Base-by-base conservation (phyloP, 306 rosid genomes). In the Rosa persica region DNA sequence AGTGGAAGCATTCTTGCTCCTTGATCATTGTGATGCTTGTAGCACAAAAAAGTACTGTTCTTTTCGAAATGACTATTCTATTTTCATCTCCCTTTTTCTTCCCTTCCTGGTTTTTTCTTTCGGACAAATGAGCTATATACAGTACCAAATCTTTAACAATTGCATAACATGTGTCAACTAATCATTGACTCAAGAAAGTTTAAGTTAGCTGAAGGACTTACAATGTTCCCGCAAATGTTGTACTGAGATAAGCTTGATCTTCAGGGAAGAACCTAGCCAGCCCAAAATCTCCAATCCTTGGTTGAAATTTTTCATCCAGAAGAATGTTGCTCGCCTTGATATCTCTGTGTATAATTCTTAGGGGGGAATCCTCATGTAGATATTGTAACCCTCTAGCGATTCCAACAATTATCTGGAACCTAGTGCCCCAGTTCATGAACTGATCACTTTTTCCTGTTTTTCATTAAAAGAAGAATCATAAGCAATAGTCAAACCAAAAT, bases 251-350 rank as follows among this genome's bases (percentile, higher is more conserved):
- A 78, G 91, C 90, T 90, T 94, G 95, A 67, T 90, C 97, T 76
- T 94, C 98, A 25, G 97, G 98, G 81, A 94, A 90, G 90, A 94
- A 94, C 82, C 95, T 87, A 43, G 98, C 98, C 42, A 94, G 84
- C 47, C 97, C 97, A 67, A 94, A 94, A 79, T 94, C 98, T 65
- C 98, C 97, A 51, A 94, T 94, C 90, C 81, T 94, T 1, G 97
- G 93, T 67, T 82, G 97, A 83, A 88, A 87, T 84, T 89, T 92
- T 1, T 85, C 92, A 73, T 94, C 97, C 68, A 94, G 98, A 83
- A 94, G 97, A 88, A 94, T 89, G 79, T 92, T 94, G 83, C 97
- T 94, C 62, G 98, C 98, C 83, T 94, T 94, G 80, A 94, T 90
- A 80, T 92, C 98, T 65, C 97, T 82, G 76, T 94, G 98, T 73